phyloP scores from a whole-genome alignment of 2,329 filamentous ascomycete genomes.

The Coniosporium tulheliwenetii region DNA sequence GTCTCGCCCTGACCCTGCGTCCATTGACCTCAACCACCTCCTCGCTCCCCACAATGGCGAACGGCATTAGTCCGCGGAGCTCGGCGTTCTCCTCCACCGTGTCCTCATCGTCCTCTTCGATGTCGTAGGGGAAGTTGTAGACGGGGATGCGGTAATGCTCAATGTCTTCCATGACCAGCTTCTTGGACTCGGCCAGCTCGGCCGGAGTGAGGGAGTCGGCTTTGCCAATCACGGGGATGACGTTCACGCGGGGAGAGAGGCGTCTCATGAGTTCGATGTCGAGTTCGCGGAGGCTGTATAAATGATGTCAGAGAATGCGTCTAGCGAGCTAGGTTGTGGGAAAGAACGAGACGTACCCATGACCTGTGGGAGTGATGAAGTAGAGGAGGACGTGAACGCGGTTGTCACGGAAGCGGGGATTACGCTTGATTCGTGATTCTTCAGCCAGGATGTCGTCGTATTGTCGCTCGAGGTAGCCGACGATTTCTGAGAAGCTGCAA shows the following conservation, averaged over 20 bases:
- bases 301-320: conserved; percentile 1
- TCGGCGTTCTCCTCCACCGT: conserved; percentile 99
- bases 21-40: conserved; percentile 89
- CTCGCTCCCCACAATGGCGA: conserved; percentile 95
- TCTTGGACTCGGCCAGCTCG: conserved; percentile 97
- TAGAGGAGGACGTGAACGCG: conserved; percentile 96
- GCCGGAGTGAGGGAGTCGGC: conserved; percentile 93
- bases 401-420: conserved; percentile 98
- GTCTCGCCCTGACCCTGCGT: conserved; percentile 79
- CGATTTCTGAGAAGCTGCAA: conserved; percentile 83
- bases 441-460: conserved; percentile 98
- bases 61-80: conserved; percentile 93
- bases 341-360: conserved; percentile 44
- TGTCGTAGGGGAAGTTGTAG: conserved; percentile 99
- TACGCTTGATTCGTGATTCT: conserved; percentile 99
- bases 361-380: conserved; percentile 97
- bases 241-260: conserved; percentile 92
- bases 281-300: conserved; percentile 74
- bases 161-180: conserved; percentile 99
- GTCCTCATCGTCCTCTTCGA: conserved; percentile 98
- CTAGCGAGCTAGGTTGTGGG: not conserved
- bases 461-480: conserved; percentile 96
- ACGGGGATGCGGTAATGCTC: conserved; percentile 99
- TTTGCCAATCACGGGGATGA: conserved; percentile 97
- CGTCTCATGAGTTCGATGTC: conserved; percentile 99